Evolutionary conservation across 352 stramenopile genomes (phyloP).

Genomic region (Elongisporangium prolatum): DNA sequence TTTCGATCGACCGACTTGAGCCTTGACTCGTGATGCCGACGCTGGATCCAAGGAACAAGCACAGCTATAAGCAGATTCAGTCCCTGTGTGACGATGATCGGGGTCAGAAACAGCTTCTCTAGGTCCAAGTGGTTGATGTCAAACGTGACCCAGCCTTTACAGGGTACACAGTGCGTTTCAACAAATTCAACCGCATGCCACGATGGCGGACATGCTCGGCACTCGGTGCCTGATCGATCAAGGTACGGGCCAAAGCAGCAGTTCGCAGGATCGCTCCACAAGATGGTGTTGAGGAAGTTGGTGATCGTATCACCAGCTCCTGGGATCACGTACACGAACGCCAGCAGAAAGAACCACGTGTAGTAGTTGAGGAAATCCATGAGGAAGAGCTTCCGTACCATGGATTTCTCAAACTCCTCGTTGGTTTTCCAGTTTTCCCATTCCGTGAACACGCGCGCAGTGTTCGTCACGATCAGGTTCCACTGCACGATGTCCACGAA

Average conservation of each 20-base stretch:
- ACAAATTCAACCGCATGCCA: conserved; percentile 36
- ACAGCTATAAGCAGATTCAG: conserved; percentile 75
- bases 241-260: conserved; percentile 83
- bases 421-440: conserved; percentile 87
- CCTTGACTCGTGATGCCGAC: conserved; percentile 62
- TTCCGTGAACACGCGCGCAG: conserved; percentile 63
- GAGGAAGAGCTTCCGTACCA: conserved; percentile 77
- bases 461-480: conserved; percentile 71
- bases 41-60: conserved; percentile 65
- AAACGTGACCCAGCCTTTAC: conserved; percentile 74
- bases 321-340: conserved; percentile 84
- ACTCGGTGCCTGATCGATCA: conserved; percentile 35
- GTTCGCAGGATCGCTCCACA: conserved; percentile 76
- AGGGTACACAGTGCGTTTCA: conserved; percentile 57
- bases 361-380: conserved; percentile 90
- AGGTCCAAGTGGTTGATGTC: conserved; percentile 80
- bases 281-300: conserved; percentile 66
- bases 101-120: conserved; percentile 75
- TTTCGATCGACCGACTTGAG: conserved; percentile 49
- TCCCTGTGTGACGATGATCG: conserved; percentile 75
- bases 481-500: conserved; percentile 85
- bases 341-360: conserved; percentile 84
- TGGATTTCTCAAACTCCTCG: conserved; percentile 74
- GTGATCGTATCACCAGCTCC: conserved; percentile 77
- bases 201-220: conserved; percentile 48